phyloP scores from a whole-genome alignment of 306 rosid genomes.

The Phaseolus lunatus region DNA sequence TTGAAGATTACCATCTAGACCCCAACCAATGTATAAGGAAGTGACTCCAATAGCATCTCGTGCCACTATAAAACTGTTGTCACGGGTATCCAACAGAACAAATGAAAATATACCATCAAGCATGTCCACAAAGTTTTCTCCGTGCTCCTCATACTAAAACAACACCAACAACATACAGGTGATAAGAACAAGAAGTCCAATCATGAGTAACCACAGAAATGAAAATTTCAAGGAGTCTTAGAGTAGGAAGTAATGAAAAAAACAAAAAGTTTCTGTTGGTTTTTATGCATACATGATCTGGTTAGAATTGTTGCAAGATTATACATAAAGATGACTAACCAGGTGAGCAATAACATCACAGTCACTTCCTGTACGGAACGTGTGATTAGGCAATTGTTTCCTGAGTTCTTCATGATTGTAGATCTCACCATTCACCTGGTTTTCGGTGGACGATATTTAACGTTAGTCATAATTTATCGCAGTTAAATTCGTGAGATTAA shows the following conservation, averaged over 20 bases:
- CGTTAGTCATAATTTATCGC: constrained; percentile 10
- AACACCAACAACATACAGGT: not conserved
- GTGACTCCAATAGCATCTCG: constrained; percentile 91
- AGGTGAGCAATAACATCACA: constrained; percentile 91
- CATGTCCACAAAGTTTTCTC: constrained; percentile 78
- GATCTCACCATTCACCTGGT: constrained; percentile 84
- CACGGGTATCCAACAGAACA: constrained; percentile 81
- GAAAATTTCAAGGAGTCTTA: not conserved
- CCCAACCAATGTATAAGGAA: constrained; percentile 91
- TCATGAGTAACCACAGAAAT: not conserved
- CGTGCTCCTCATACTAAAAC: constrained; percentile 76
- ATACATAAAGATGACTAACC: constrained; percentile 51
- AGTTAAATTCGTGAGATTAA: not conserved
- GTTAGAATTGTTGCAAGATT: not conserved
- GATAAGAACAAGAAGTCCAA: constrained; percentile 5
- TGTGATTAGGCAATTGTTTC: constrained; percentile 67
- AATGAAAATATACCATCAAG: constrained; percentile 85
- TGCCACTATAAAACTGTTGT: constrained; percentile 85
- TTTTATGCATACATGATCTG: not conserved
- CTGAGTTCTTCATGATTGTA: constrained; percentile 86
- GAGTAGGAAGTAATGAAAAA: not conserved
- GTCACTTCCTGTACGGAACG: constrained; percentile 78
- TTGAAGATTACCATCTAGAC: constrained; percentile 66
- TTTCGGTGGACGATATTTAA: constrained; percentile 22
- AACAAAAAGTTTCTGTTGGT: not conserved